Base-by-base conservation (phyloP, 2,329 filamentous ascomycete species). In the Monosporascus sp. region DNA sequence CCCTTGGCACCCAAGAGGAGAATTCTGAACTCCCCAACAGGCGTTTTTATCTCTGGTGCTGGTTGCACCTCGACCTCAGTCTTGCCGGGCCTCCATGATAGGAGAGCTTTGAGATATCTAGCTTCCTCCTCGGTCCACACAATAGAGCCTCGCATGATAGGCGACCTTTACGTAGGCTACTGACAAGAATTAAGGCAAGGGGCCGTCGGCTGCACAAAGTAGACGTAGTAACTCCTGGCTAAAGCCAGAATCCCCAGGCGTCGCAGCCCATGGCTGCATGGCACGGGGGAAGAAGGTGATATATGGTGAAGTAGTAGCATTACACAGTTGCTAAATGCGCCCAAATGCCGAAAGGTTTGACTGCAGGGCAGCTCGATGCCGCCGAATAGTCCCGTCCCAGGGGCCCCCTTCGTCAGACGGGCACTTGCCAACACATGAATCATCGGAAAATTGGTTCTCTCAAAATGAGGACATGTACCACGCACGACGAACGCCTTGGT, bases 91-190 rank as follows among this genome's bases (percentile, higher is more conserved):
- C 72, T 64, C 71, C 72, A 74, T 20, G 64, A 60, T 48, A 76
- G 67, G 20, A 75, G 61, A 31, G 71, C 70, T 57, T 67, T 67
- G 52, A 74, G 65, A 52, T 74, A 76, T 53, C 65, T 67, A 40
- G 67, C 64, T 57, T 75, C 73, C 38, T 75, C 73, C 3, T 71
- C 63, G 0, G 72, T 70, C 62, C 70, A 72, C 38, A 69, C 61
- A 54, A 73, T 59, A 9, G 61, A 60, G 26, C 52, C 56, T 37
- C 35, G 41, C 57, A 55, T 62, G 35, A 49, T 48, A 41, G 49
- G 22, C 11, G 20, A 31, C 14, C 17, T n/a, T 20, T 49, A 17
- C 11, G 17, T 35, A 37, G 46, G 48, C 16, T 16, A 49, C 37
- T 22, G 49, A 24, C 20, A 27, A 27, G 3, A 26, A 40, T 26